Evolutionary conservation across 768 basidiomycete species (phyloP).

Genomic region (Phallus indusiatus): DNA sequence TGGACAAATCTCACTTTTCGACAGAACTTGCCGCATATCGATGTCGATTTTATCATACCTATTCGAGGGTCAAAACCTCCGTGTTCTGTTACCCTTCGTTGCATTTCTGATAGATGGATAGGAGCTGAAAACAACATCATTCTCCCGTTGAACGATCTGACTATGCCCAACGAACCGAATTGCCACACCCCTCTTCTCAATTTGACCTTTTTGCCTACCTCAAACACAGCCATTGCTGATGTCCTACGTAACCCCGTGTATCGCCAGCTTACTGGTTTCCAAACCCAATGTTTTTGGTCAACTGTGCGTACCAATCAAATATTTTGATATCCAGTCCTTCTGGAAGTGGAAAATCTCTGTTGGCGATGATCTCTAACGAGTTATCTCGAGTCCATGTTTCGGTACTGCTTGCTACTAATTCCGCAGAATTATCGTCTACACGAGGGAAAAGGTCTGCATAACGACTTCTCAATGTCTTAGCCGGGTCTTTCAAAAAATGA

Average conservation of each 20-base stretch:
- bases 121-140: conserved; percentile 72
- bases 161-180: conserved; percentile 60
- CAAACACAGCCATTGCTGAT: conserved; percentile 31
- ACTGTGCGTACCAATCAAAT: conserved; percentile 58
- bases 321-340: conserved; percentile 70
- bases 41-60: conserved; percentile 74
- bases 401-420: conserved; percentile 13
- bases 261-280: conserved; percentile 68
- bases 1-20: conserved; percentile 65
- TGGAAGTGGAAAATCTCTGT: conserved; percentile 69
- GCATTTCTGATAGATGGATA: conserved; percentile 87
- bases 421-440: conserved; percentile 21
- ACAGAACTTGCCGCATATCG: conserved; percentile 45
- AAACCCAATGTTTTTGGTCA: conserved; percentile 86
- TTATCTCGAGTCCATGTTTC: conserved; percentile 35
- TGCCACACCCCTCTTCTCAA: conserved; percentile 57
- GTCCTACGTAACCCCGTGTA: conserved; percentile 36
- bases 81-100: conserved; percentile 60
- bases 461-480: conserved; percentile 47
- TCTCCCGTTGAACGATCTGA: conserved; percentile 54
- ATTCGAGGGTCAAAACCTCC: conserved; percentile 51
- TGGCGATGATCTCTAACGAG: conserved; percentile 52
- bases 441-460: conserved; percentile 40
- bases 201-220: conserved; percentile 62
- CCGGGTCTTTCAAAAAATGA: conserved; percentile 20